Evolutionary conservation across 2,329 filamentous ascomycete genomes (phyloP).

Genomic region (Ophiosphaerella narmari): DNA sequence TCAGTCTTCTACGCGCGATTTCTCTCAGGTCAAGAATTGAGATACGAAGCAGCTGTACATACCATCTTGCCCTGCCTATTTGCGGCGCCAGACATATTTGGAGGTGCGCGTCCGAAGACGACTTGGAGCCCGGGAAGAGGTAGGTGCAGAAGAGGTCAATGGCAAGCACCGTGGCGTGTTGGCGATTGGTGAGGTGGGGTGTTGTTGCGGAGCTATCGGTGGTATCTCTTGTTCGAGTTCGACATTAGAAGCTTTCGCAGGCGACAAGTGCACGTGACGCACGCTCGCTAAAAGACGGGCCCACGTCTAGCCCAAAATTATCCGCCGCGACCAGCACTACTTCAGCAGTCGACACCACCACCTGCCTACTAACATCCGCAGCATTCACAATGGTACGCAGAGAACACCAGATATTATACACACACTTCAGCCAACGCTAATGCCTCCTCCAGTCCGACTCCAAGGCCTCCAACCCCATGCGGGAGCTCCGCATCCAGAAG

Average conservation of each 20-base stretch:
- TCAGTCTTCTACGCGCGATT: constrained; percentile 51
- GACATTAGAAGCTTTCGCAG: constrained; percentile 8
- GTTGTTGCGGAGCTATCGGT: constrained; percentile 28
- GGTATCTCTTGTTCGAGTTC: constrained; percentile 20
- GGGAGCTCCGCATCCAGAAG: constrained; percentile 99
- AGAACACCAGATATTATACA: not conserved
- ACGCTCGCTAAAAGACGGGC: constrained; percentile 14
- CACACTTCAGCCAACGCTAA: constrained; percentile 23
- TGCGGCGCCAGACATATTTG: constrained; percentile 50
- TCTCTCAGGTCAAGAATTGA: constrained; percentile 45
- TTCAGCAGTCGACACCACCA: constrained; percentile 37
- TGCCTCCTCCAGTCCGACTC: constrained; percentile 40
- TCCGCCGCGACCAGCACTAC: constrained; percentile 22
- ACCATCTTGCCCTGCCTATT: constrained; percentile 99
- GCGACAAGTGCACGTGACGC: constrained; percentile 19
- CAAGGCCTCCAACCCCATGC: constrained; percentile 97
- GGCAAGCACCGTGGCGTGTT: constrained; percentile 19
- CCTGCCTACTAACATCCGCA: constrained; percentile 44
- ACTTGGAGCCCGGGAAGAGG: constrained; percentile 28
- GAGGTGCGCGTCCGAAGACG: constrained; percentile 50
- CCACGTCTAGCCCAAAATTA: constrained; percentile 32
- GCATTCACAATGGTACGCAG: constrained; percentile 47
- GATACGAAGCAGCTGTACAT: constrained; percentile 55
- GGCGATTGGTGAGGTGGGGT: constrained; percentile 29
- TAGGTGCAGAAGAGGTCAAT: constrained; percentile 1